Base-by-base conservation (phyloP, 2,329 filamentous ascomycete genomes). In the Paraconiothyrium sp. region DNA sequence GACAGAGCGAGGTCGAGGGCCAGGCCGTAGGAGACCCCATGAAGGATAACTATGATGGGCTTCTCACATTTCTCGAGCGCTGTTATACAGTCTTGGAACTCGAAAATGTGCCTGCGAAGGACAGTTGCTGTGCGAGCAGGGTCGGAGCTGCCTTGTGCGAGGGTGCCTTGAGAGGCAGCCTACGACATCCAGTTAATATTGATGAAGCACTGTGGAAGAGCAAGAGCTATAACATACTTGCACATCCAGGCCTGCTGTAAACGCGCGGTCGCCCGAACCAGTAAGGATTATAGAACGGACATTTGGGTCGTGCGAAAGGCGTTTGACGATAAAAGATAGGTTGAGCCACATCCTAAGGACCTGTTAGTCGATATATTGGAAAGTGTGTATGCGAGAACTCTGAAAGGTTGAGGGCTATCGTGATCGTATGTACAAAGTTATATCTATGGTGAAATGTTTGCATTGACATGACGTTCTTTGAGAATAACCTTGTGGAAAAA, bases 191-290 rank as follows among this genome's bases (percentile, higher is more conserved):
- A 7, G 49, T 39, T 32, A 57, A 43, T 37, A 50, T n/a, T 14
- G 20, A 47, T 9, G 14, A 20, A 41, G 39, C 14, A 1, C n/a
- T 35, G 24, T 8, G 41, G 27, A 46, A 4, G 52, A 3, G 8
- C 41, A 24, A 22, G 37, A 27, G n/a, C 24, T 3, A 27, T 30
- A 8, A 20, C 37, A 60, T 52, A 73, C 73, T 57, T 76, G 72
- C 5, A 97, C 90, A 78, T 98, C 94, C 22, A 98, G 83, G 0
- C 94, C 94, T 0, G 92, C 85, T 2, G 92, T 94, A 82, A 97
- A 98, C 34, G 92, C 94, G 68, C 89, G 87, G 48, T 92, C 88
- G 44, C 94, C 94, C 22, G 91, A 90, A 57, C 92, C 93, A 30
- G 91, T 92, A 69, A 97, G 84, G 64, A 97, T 81, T 59, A 97